Conservation (phyloP, 257 asterid species). For the Fraxinus pennsylvanica region DNA sequence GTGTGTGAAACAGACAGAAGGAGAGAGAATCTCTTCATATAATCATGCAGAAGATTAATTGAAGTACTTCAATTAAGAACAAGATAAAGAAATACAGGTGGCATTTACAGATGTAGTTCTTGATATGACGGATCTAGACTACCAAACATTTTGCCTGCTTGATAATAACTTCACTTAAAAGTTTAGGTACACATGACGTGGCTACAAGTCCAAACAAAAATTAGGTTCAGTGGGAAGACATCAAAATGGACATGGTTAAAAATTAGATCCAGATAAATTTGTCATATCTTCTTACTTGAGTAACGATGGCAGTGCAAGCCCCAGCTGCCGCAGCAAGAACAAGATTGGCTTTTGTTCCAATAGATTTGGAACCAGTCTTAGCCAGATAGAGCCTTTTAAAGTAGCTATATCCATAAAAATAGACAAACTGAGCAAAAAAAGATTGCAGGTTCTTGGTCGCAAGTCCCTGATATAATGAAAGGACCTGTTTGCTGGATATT, state of each 20-base stretch:
- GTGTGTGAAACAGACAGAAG: neutral
- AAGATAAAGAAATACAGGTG: neutral
- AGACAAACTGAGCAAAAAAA: slow-evolving; percentile 72
- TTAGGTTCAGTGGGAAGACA: neutral
- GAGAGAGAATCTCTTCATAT: neutral
- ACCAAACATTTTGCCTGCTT: neutral
- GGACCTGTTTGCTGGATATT: slow-evolving; percentile 61
- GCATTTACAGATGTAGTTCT: neutral
- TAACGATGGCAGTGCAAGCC: slow-evolving; percentile 69
- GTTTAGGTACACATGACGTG: neutral
- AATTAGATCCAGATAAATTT: neutral
- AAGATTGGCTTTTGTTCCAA: slow-evolving; percentile 82
- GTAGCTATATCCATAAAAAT: slow-evolving; percentile 90
- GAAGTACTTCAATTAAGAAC: neutral
- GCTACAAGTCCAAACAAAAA: slow-evolving; percentile 9
- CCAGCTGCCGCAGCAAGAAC: slow-evolving; percentile 93
- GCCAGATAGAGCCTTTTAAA: slow-evolving; percentile 73
- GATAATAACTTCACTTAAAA: neutral
- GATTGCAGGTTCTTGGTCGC: slow-evolving; percentile 91
- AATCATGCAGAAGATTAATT: neutral
- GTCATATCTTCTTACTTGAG: slow-evolving; percentile 53
- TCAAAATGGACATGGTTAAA: neutral
- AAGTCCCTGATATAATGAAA: slow-evolving; percentile 82
- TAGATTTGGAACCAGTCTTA: slow-evolving; percentile 66
- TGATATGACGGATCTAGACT: neutral